Percentiles rank a stretch among this genome's conserved stretches.
These are phyloP conservation scores for Closterium sp. DNA, from an alignment of 139 green algal genomes.

Conservation along the genomic window DNA sequence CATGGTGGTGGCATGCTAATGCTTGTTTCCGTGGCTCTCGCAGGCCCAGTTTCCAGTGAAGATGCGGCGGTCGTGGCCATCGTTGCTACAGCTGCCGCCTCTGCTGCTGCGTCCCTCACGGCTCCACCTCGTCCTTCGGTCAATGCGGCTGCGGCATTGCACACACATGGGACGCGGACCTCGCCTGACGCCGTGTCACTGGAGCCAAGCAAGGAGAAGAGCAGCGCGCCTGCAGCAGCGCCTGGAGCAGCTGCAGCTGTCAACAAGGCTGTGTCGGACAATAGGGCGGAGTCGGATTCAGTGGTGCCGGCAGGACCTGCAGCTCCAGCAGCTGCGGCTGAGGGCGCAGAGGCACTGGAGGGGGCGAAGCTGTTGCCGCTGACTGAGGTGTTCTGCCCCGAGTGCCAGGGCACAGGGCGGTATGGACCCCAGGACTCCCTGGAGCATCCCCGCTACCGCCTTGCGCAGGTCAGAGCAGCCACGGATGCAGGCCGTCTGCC, in stretches of 20 bases:
- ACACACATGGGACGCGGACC: neutral
- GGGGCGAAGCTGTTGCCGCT: neutral
- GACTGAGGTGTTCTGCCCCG: constrained; percentile 9
- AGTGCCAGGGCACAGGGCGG: constrained; percentile 19
- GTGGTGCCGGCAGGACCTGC: neutral
- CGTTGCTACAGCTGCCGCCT: neutral
- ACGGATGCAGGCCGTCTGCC: no score
- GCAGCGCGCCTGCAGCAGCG: neutral
- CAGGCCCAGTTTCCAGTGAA: neutral
- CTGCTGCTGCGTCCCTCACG: neutral
- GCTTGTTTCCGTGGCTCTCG: neutral
- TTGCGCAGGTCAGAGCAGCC: constrained; percentile 27
- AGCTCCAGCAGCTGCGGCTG: neutral
- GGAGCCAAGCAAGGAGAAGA: neutral
- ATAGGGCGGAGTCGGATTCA: neutral
- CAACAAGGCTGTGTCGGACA: neutral
- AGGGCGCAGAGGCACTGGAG: neutral
- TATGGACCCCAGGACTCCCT: neutral
- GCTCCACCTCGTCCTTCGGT: neutral
- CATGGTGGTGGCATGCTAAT: neutral
- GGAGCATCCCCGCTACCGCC: constrained; percentile 18
- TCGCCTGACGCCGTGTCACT: neutral
- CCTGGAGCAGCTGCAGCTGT: neutral
- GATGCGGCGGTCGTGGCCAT: neutral
- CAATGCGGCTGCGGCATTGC: neutral